Base-by-base conservation (phyloP, 1,284 basidiomycete species). In the Stereum hirsutum region DNA sequence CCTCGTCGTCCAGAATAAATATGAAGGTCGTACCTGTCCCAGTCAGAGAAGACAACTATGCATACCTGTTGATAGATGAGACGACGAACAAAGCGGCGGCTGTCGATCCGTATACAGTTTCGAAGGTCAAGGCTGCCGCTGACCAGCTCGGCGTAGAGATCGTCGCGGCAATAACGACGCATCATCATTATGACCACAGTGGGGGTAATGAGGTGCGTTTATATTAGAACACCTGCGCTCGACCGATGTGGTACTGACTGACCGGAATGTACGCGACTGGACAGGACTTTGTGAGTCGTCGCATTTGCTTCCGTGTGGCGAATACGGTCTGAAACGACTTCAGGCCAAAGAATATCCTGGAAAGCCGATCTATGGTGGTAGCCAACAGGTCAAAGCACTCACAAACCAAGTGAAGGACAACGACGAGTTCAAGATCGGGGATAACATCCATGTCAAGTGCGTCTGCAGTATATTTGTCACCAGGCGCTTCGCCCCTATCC, bases 121-220 rank as follows among this genome's bases (percentile, higher is more conserved):
- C 70, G 38, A 89, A 87, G 56, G 82, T 97, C 14, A 60, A 72
- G 31, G 71, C 70, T 0, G 79, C 75, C 1, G 92, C 88, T 0
- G 64, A 82, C 39, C 66, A 73, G 25, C 70, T 81, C 40, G 77
- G 76, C 14, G 83, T 92, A 21, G 63, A 80, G 43, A 75, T 93
- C 45, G 73, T 86, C 21, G 83, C 84, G 21, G 73, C 76, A 31
- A 73, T 95, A 50, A 93, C 89, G 10, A 95, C 91, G 1, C 90
- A 94, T 63, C 89, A 92, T 63, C 91, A 94, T 61, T 54, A 69
- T 50, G 94, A 98, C 66, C 94, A 98, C 61, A 85, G 84, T 45
- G 93, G 93, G 8, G 92, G 92, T 11, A 89, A 89, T 58, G 55
- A 70, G 52, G 73, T 75, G n/a, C 66, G 81, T 51, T 47, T 57